Conservation (phyloP, 1,139 yeast species). For the Geotrichum candidum region DNA sequence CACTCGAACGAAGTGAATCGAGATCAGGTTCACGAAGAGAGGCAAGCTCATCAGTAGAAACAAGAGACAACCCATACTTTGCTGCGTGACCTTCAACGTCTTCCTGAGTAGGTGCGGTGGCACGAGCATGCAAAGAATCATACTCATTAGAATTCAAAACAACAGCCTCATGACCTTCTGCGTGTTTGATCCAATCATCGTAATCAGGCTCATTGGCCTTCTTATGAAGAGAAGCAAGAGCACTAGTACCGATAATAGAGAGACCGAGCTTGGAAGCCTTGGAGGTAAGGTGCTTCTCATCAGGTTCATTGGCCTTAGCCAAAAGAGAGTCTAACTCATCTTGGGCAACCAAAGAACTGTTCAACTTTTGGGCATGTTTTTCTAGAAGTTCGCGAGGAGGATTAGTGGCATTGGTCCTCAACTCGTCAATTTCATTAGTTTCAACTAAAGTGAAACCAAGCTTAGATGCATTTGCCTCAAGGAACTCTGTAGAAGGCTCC, state of each 20-base stretch:
- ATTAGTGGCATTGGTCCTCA: slow-evolving; percentile 2
- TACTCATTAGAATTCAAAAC: slow-evolving; percentile 21
- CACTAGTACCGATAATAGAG: slow-evolving; percentile 23
- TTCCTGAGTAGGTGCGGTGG: slow-evolving; percentile 10
- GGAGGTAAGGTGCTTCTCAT: slow-evolving; percentile 30
- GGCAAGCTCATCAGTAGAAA: slow-evolving; percentile 27
- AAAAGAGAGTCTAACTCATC: slow-evolving; percentile 1
- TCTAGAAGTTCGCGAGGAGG: slow-evolving; percentile 19
- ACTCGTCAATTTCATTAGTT: slow-evolving; percentile 22
- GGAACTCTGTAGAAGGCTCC: slow-evolving; percentile 10
- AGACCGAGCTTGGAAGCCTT: not conserved
- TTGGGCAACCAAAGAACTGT: slow-evolving; percentile 32
- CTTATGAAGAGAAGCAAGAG: slow-evolving; percentile 25
- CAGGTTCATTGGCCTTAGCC: slow-evolving; percentile 6
- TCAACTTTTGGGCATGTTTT: slow-evolving; percentile 12
- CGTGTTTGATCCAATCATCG: slow-evolving; percentile 23
- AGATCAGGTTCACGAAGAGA: slow-evolving; percentile 33
- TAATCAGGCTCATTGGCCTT: slow-evolving; percentile 25
- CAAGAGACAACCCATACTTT: slow-evolving; percentile 10
- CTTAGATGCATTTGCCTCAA: slow-evolving; percentile 8
- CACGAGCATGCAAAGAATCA: slow-evolving; percentile 17
- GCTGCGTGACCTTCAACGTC: slow-evolving; percentile 30
- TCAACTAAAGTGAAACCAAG: slow-evolving; percentile 14
- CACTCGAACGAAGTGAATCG: slow-evolving; percentile 25
- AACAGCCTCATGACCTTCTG: slow-evolving; percentile 14